Percentiles rank a stretch among this genome's conserved stretches.
These are phyloP conservation scores for Nematocida ausubeli DNA, from an alignment of 371 early-diverging fungal genomes.

Conservation along the genomic window DNA sequence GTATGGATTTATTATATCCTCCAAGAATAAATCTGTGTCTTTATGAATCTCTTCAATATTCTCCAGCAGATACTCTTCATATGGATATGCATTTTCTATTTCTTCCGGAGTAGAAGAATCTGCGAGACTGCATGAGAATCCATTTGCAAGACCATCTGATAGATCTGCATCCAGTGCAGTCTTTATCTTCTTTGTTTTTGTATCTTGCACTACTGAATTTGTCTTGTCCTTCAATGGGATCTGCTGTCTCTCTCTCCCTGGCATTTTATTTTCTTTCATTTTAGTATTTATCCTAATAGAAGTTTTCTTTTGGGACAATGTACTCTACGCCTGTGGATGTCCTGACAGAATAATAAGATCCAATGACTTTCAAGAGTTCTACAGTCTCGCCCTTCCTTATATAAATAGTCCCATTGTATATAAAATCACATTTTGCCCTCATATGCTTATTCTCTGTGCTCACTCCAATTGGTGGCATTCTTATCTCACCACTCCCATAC, in stretches of 20 bases:
- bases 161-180: too few relatives aligned
- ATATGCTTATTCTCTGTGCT: slow-evolving; percentile 47
- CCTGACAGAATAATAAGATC: slow-evolving; percentile 53
- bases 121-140: too few relatives aligned
- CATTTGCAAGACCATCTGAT: too few relatives aligned
- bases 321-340: slow-evolving; percentile 47
- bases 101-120: background rate
- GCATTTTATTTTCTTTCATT: background rate
- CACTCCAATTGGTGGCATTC: slow-evolving; percentile 32
- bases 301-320: slow-evolving; percentile 51
- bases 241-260: background rate
- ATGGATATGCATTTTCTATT: slow-evolving; percentile 8
- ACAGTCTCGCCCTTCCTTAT: slow-evolving; percentile 54
- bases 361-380: slow-evolving; percentile 37
- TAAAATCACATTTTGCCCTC: slow-evolving; percentile 38
- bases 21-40: slow-evolving; percentile 1
- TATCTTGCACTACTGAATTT: too few relatives aligned
- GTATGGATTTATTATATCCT: background rate
- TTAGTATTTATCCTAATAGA: slow-evolving; percentile 26
- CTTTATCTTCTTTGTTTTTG: too few relatives aligned
- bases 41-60: slow-evolving; percentile 19
- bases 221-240: slow-evolving; percentile 13
- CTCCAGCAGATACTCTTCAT: slow-evolving; percentile 7
- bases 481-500: slow-evolving; percentile 30
- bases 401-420: slow-evolving; percentile 38